Conservation (phyloP, 2,329 filamentous ascomycete species). For the Metarhizium rileyi region DNA sequence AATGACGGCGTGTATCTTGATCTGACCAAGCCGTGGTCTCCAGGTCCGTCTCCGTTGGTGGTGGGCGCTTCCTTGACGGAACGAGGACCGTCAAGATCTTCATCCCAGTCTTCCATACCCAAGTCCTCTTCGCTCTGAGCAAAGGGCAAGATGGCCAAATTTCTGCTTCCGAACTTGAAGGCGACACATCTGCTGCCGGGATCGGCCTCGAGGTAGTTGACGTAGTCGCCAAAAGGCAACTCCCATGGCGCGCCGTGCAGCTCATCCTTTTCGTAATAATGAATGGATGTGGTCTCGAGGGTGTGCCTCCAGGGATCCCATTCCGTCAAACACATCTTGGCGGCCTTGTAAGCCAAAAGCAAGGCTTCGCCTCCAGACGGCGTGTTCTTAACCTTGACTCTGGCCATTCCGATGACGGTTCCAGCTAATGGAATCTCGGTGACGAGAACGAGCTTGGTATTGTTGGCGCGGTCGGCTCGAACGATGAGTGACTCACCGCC, state of each 20-base stretch:
- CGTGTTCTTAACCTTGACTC: constrained; percentile 62
- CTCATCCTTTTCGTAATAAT: constrained; percentile 96
- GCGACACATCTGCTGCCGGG: constrained; percentile 88
- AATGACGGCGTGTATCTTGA: constrained; percentile 84
- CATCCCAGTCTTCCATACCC: constrained; percentile 85
- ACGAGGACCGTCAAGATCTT: constrained; percentile 63
- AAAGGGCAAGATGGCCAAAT: constrained; percentile 89
- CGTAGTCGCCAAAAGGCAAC: constrained; percentile 61
- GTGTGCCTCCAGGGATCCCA: constrained; percentile 78
- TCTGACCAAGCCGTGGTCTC: constrained; percentile 12
- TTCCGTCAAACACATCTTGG: constrained; percentile 85
- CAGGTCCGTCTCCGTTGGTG: constrained; percentile 23
- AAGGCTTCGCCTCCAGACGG: constrained; percentile 77
- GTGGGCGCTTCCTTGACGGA: constrained; percentile 36
- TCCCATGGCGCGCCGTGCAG: constrained; percentile 75
- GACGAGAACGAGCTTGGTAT: constrained; percentile 72
- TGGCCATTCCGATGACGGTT: constrained; percentile 72
- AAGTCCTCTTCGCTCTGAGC: constrained; percentile 77
- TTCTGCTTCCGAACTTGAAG: constrained; percentile 81
- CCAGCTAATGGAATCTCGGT: constrained; percentile 78
- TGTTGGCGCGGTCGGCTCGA: constrained; percentile 53
- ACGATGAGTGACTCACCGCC: constrained; percentile 52
- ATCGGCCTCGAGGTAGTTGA: constrained; percentile 78
- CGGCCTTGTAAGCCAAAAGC: constrained; percentile 76
- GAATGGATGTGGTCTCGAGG: constrained; percentile 84